Base-by-base conservation (phyloP, 495 filamentous ascomycete genomes). In the Glonium stellatum region DNA sequence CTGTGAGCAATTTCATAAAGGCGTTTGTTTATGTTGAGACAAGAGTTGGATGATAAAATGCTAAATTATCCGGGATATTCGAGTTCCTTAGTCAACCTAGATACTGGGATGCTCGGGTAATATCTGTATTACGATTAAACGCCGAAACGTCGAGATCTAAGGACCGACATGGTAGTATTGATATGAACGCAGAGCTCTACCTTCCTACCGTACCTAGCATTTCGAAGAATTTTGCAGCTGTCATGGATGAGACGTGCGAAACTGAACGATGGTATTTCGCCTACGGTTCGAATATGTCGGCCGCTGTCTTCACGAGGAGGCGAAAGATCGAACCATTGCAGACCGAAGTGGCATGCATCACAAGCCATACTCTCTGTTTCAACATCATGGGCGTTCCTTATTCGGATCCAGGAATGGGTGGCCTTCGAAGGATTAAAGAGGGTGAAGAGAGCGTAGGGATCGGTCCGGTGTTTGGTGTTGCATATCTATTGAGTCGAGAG, bases 381-480 rank as follows among this genome's bases (percentile, higher is more conserved):
- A 55, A 64, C 42, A 37, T 64, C 9, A 25, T 51, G 19, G 37
- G 37, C 5, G 51, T 64, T 13, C 61, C 61, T 1, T 64, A 59
- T 37, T 41, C 41, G 19, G 61, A 64, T 19, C 61, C 61, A 2
- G 61, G 55, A 1, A 52, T 64, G 51, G 61, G 48, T 9, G 57
- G 57, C 6, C 9, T 64, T 39, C 15, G 51, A 19, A 46, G 8
- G 46, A 25, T 53, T 15, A 13, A 39, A 27, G n/a, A 31, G 22
- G 34, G 55, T 31, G 50, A 58, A 18, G 13, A 39, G 18, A 31
- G 22, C 22, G 44, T 8, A 51, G 19, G 48, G 11, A 25, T 51
- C 25, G 48, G 48, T 22, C 34, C 57, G 6, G 61, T 64, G 19
- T 36, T 35, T 23, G 59, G 59, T 11, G 39, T 56, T 12, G 59